A percentile compares a stretch with the other conserved stretches of the same genome.
phyloP scores from a whole-genome alignment of 2,329 filamentous ascomycete species.

The Clarireedia monteithiana region DNA sequence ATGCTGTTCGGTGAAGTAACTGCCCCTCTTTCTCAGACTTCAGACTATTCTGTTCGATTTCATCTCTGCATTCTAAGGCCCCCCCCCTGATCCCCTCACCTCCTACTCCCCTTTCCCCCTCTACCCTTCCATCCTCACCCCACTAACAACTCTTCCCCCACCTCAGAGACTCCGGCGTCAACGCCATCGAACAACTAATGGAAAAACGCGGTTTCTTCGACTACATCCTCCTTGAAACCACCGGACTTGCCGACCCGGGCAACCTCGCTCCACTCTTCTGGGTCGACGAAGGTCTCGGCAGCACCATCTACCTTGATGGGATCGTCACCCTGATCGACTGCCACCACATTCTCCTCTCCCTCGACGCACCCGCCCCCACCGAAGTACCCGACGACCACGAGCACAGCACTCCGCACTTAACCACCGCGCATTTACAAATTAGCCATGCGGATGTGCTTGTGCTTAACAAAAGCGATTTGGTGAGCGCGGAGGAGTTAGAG shows the following conservation, averaged over 20 bases:
- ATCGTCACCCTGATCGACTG: constrained; percentile 95
- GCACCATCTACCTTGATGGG: constrained; percentile 91
- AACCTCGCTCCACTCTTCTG: constrained; percentile 95
- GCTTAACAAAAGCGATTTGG: constrained; percentile 88
- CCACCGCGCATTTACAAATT: constrained; percentile 91
- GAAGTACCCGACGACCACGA: constrained; percentile 29
- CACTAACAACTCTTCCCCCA: constrained; percentile 5
- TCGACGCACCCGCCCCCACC: constrained; percentile 63
- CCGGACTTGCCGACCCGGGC: constrained; percentile 87
- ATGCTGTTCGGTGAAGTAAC: constrained; percentile 90
- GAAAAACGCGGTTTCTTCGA: constrained; percentile 89
- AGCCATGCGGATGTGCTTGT: constrained; percentile 94
- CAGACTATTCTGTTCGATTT: not conserved
- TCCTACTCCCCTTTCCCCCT: not conserved
- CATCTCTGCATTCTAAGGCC: not conserved
- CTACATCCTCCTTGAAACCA: constrained; percentile 95
- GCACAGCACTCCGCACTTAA: constrained; percentile 61
- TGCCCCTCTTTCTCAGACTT: not conserved
- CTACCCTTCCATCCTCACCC: not conserved
- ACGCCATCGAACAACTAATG: constrained; percentile 93
- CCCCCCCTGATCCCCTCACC: not conserved
- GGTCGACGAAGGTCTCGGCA: constrained; percentile 92
- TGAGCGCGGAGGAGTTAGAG: constrained; percentile 61
- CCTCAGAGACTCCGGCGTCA: constrained; percentile 76
- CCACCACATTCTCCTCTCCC: constrained; percentile 76